These are phyloP conservation scores for Sporothrix humicola DNA, from an alignment of 2,329 filamentous ascomycete species.

Conservation along the genomic window DNA sequence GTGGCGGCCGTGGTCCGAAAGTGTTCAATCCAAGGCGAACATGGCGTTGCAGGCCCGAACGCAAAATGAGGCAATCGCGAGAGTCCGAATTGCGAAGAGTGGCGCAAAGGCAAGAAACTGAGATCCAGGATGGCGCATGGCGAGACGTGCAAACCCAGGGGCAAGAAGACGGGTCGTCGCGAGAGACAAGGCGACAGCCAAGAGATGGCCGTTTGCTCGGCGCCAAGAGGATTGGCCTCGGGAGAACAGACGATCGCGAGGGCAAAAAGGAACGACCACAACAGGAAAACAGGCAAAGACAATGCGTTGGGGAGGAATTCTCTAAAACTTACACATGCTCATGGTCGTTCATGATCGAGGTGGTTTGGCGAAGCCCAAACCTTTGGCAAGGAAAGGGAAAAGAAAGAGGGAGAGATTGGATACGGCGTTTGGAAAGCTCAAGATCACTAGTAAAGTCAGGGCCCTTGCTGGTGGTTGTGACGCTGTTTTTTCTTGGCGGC, in stretches of 20 bases:
- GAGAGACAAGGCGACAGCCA: slow-evolving; percentile 32
- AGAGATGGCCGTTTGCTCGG: slow-evolving; percentile 31
- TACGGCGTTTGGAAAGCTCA: not conserved
- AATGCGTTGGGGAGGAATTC: not conserved
- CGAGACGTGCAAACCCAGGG: slow-evolving; percentile 7
- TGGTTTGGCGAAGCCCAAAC: slow-evolving; percentile 37
- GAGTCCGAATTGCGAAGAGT: not conserved
- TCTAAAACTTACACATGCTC: slow-evolving; percentile 37
- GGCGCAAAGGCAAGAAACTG: not conserved
- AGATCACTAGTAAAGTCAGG: slow-evolving; percentile 33
- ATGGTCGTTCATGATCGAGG: slow-evolving; percentile 39
- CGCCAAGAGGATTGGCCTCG: slow-evolving; percentile 32
- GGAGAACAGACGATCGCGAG: slow-evolving; percentile 19
- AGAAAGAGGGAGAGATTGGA: not conserved
- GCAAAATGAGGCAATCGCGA: not conserved
- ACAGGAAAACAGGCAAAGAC: not conserved
- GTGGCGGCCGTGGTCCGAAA: not conserved
- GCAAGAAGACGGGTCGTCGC: slow-evolving; percentile 28
- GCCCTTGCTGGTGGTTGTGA: slow-evolving; percentile 23
- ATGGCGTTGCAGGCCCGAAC: not conserved
- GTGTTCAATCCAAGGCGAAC: not conserved
- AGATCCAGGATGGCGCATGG: slow-evolving; percentile 4
- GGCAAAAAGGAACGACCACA: not conserved
- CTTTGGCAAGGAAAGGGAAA: slow-evolving; percentile 29
- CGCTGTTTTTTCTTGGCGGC: slow-evolving; percentile 32